phyloP scores from a whole-genome alignment of 2,329 filamentous ascomycete species.

The Botrytis pseudocinerea region DNA sequence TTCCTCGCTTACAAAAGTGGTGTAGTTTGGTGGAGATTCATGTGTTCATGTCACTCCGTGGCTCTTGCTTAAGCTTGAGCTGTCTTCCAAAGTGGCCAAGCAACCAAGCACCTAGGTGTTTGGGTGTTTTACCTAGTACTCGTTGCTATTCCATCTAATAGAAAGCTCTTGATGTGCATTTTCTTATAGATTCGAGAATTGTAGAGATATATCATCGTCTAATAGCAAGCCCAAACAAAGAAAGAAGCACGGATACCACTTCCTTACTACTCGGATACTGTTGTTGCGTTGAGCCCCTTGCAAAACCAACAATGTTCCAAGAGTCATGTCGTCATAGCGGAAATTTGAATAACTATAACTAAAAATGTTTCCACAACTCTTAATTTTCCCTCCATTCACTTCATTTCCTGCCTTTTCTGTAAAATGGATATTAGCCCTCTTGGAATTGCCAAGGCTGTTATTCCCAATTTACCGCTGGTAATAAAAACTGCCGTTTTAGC shows the following conservation, averaged over 20 bases:
- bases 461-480: constrained; percentile 61
- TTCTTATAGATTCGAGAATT: not conserved
- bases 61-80: constrained; percentile 14
- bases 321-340: constrained; percentile 17
- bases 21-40: not conserved
- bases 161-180: not conserved
- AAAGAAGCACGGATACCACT: not conserved
- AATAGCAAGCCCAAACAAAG: not conserved
- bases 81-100: not conserved
- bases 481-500: constrained; percentile 64
- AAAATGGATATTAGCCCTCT: constrained; percentile 33
- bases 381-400: not conserved
- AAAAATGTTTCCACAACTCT: not conserved
- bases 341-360: not conserved
- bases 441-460: constrained; percentile 33
- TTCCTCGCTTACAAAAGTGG: constrained; percentile 10
- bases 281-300: not conserved
- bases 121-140: not conserved
- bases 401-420: not conserved
- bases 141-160: not conserved
- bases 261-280: not conserved
- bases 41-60: not conserved
- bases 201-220: not conserved
- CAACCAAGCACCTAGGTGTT: not conserved
- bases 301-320: not conserved